Evolutionary conservation across 345 rosid genomes (phyloP), one percentile per base, ranked within the genome.

Genomic region (Stellera chamaejasme): DNA sequence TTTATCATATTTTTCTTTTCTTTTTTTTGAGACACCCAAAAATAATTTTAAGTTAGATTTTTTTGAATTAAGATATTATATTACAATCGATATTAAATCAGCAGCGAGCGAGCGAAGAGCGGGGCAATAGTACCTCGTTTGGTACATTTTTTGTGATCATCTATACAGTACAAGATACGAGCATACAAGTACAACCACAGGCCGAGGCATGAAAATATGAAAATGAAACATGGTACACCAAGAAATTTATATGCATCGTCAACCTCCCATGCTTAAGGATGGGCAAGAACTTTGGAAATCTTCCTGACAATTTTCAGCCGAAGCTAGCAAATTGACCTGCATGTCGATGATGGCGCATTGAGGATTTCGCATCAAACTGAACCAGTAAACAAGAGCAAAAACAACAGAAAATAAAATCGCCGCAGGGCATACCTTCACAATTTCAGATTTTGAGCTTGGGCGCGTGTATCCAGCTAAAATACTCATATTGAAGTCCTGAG

Each of bases 401-500:
- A 23, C 43, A 25, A 14, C 25, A 16, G 47, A 52, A 48, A 52
- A 48, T 12, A 23, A 23, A 32, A 32, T 47, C 44, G 2, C 39
- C 3, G 6, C 39, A 32, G 12, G 58, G 48, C 39, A 39, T 79
- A 92, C 96, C 93, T 92, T 92, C 43, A 92, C 88, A 64, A 92
- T 92, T 72, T 92, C 93, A 42, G 91, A 88, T 60, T 69, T 79
- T 0, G 96, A 83, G 71, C 79, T 82, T 1, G 96, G 90, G 52
- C 90, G 81, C 27, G 81, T 76, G 43, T 77, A 80, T 19, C 96
- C 92, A 50, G 95, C 93, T 75, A 88, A 72, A 53, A 88, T 81
- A 59, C 95, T 86, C 96, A 88, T 79, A 77, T 86, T 85, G 77
- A 92, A 92, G 60, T 87, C 90, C 98, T 92, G 76, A 10, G 19